Evolutionary conservation across 352 stramenopile genomes (phyloP).

Genomic region (Globisporangium echinulatum): DNA sequence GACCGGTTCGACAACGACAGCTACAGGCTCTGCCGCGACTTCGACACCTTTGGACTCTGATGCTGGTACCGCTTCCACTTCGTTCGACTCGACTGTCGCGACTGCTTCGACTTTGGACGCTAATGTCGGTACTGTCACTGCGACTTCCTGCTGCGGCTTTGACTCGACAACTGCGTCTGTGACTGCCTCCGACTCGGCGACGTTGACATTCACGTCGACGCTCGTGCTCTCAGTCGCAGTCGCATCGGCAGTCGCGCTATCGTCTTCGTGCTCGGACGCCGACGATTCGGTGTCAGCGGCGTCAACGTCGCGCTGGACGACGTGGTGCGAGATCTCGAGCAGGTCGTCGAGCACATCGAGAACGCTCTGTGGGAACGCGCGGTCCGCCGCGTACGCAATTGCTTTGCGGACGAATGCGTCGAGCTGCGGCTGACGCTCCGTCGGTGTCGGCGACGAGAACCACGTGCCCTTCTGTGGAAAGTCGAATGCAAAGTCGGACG

Average conservation of each 20-base stretch:
- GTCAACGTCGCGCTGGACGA: conserved; percentile 14
- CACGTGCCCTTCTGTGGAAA: conserved; percentile 60
- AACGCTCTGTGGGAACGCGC: conserved; percentile 30
- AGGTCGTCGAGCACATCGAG: conserved; percentile 42
- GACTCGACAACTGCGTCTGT: not conserved
- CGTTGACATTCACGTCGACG: not conserved
- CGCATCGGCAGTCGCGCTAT: conserved; percentile 1
- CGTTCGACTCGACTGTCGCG: conserved; percentile 10
- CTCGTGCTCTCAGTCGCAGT: conserved; percentile 2
- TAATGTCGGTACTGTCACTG: conserved; percentile 1
- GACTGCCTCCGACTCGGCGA: not conserved
- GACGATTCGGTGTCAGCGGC: conserved; percentile 8
- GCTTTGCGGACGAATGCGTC: conserved; percentile 55
- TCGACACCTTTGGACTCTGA: not conserved
- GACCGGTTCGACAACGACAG: not conserved
- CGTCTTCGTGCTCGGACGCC: conserved; percentile 12
- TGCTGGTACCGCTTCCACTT: not conserved
- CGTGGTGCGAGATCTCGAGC: conserved; percentile 40
- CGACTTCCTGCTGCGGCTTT: too few relatives aligned
- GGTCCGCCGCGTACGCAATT: conserved; percentile 46
- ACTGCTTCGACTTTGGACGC: not conserved
- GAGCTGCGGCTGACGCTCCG: conserved; percentile 50
- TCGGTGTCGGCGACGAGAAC: conserved; percentile 51
- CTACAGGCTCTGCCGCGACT: not conserved
- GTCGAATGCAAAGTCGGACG: conserved; percentile 44